A percentile compares a stretch with the other conserved stretches of the same genome.
These are phyloP conservation scores for Pseudotsuga menziesii DNA, from an alignment of 75 land plant species.

Conservation along the genomic window DNA sequence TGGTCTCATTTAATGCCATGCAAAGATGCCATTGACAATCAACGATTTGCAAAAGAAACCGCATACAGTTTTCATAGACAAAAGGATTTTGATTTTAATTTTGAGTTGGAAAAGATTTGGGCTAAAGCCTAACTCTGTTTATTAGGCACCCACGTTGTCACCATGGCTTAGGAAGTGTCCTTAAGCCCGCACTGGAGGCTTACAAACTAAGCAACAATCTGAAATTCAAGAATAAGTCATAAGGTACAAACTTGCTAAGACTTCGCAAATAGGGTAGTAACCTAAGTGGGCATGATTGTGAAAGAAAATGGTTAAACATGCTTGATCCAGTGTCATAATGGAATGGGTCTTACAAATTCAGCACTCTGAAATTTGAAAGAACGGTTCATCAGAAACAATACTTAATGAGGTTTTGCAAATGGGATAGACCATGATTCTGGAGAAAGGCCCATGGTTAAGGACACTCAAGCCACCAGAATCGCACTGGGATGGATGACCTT, in stretches of 20 bases:
- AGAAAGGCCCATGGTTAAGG: too few species aligned
- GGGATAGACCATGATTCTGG: too few species aligned
- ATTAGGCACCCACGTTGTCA: neutral
- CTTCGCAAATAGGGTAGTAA: neutral
- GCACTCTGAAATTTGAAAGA: too few species aligned
- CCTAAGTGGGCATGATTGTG: neutral
- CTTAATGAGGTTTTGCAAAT: too few species aligned
- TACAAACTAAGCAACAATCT: neutral
- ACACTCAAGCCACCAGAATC: too few species aligned
- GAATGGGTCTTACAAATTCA: too few species aligned
- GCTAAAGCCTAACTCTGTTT: neutral
- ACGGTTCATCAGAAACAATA: too few species aligned
- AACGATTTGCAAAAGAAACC: neutral
- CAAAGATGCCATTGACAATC: neutral
- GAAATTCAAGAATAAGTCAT: too few species aligned
- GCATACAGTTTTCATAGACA: neutral
- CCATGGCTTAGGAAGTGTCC: neutral
- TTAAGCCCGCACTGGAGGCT: neutral
- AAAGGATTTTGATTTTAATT: neutral
- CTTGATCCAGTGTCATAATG: too few species aligned
- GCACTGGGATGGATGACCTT: too few species aligned
- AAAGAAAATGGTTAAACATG: neutral
- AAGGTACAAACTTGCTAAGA: neutral
- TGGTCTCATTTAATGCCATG: neutral
- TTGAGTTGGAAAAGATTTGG: neutral